Percentiles rank a stretch among this genome's conserved stretches.
Conservation (phyloP, 768 basidiomycete genomes). For the Leccinum obscurum region DNA sequence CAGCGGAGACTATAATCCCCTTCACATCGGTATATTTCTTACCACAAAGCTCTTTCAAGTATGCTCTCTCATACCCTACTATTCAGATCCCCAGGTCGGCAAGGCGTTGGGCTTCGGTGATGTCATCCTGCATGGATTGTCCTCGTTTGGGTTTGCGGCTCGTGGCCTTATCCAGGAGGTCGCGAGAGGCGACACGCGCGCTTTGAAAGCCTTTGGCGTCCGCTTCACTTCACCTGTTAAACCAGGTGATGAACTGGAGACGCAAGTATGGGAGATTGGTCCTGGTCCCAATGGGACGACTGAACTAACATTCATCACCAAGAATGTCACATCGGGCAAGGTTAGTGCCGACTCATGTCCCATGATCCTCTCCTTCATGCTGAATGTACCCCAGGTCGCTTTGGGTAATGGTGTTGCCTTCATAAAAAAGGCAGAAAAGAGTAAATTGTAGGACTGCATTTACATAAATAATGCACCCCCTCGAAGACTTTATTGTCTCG, state of each 20-base stretch:
- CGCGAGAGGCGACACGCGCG: slow-evolving; percentile 57
- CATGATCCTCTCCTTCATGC: background rate
- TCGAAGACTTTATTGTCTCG: background rate
- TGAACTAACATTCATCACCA: slow-evolving; percentile 64
- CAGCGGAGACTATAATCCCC: slow-evolving; percentile 77
- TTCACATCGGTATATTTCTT: slow-evolving; percentile 61
- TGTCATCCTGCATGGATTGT: slow-evolving; percentile 82
- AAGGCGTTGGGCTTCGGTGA: slow-evolving; percentile 75
- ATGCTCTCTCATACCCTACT: background rate
- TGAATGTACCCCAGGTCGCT: slow-evolving; percentile 36
- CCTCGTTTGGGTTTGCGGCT: slow-evolving; percentile 80
- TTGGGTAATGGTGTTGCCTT: slow-evolving; percentile 67
- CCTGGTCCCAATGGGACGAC: slow-evolving; percentile 55
- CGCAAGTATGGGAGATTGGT: slow-evolving; percentile 76
- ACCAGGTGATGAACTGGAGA: slow-evolving; percentile 81
- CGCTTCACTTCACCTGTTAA: slow-evolving; percentile 83
- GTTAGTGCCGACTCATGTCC: slow-evolving; percentile 28
- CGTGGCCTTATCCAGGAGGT: slow-evolving; percentile 68
- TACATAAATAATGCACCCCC: background rate
- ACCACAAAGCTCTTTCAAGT: background rate
- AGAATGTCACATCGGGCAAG: slow-evolving; percentile 60
- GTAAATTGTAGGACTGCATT: slow-evolving; percentile 38
- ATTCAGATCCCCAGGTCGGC: slow-evolving; percentile 72
- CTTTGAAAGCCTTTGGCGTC: slow-evolving; percentile 67
- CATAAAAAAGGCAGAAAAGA: slow-evolving; percentile 50